A percentile compares a stretch with the other conserved stretches of the same genome.
These are phyloP conservation scores for Plasmodium billcollinsi DNA, from an alignment of 169 alveolate genomes.

Conservation along the genomic window DNA sequence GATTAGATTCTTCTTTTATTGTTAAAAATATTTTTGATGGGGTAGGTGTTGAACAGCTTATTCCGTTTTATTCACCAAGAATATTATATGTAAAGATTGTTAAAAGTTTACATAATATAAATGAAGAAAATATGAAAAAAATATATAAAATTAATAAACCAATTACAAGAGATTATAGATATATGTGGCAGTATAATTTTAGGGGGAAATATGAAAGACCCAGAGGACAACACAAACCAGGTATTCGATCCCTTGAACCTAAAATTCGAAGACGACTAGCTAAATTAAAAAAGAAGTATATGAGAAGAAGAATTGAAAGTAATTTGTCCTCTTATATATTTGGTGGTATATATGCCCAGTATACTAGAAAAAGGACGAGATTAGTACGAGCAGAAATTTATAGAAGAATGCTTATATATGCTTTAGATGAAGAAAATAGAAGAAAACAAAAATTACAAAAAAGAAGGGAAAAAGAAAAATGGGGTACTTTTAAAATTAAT, in stretches of 20 bases:
- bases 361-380: conserved; percentile 76
- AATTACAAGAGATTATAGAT: conserved; percentile 89
- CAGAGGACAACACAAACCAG: conserved; percentile 90
- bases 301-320: conserved; percentile 80
- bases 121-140: conserved; percentile 50
- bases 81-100: conserved; percentile 84
- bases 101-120: conserved; percentile 62
- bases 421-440: conserved; percentile 83
- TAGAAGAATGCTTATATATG: conserved; percentile 81
- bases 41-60: conserved; percentile 85
- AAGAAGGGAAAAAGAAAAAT: conserved; percentile 75
- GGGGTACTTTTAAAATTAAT: conserved; percentile 77
- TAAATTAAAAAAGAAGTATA: conserved; percentile 76
- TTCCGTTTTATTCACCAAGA: conserved; percentile 85
- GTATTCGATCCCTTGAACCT: conserved; percentile 82
- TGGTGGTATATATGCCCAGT: conserved; percentile 82
- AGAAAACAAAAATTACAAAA: conserved; percentile 79
- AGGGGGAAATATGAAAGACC: conserved; percentile 85
- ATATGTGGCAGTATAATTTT: conserved; percentile 90
- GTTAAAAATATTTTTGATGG: conserved; percentile 88
- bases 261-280: conserved; percentile 79
- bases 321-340: conserved; percentile 82
- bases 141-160: conserved; percentile 80
- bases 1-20: conserved; percentile 85
- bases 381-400: conserved; percentile 81